Evolutionary conservation across 2,329 filamentous ascomycete species (phyloP), one percentile per base, ranked within the genome.

Genomic region (Byssothecium circinans): DNA sequence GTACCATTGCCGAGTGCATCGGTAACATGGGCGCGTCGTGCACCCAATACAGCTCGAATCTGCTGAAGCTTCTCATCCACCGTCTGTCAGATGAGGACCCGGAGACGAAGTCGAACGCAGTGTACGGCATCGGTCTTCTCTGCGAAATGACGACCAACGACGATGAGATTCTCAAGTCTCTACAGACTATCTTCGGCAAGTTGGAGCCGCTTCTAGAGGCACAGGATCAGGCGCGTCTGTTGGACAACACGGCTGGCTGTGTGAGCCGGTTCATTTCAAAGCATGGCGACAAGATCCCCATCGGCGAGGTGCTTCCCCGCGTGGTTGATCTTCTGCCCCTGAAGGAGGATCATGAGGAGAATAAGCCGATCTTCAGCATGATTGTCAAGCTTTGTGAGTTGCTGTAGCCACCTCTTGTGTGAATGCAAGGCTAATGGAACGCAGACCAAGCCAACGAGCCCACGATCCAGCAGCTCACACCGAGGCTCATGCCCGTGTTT

Each of bases 281-380:
- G 64, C 86, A 95, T 73, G 86, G 88, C n/a, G 85, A 92, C 59
- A 83, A 82, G 58, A 85, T 95, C 8, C 91, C 92, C 15, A 81
- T 95, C 43, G 75, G 81, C 32, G 85, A 96, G 50, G 89, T 95
- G 17, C 81, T 99, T 1, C 91, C 92, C 20, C 84, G 84, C 1
- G 75, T 97, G 22, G 81, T 95, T 47, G 81, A 82, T 52, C 81
- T 91, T 22, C 81, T 97, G 30, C 94, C 94, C 8, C 79, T 97
- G 53, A 89, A 88, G 72, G 91, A 96, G 68, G 94, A 97, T 71
- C 97, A 83, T 62, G 91, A 96, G 74, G 94, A 97, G 82, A 97
- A 99, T 75, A 89, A 89, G 63, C 91, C 94, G 8, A 85, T 97
- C 50, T 99, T 87, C 75, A 82, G 87, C 70, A 95, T 91, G 83